Evolutionary conservation across 2,329 filamentous ascomycete species (phyloP), one percentile per base, ranked within the genome.

Genomic region (Didymella exigua): DNA sequence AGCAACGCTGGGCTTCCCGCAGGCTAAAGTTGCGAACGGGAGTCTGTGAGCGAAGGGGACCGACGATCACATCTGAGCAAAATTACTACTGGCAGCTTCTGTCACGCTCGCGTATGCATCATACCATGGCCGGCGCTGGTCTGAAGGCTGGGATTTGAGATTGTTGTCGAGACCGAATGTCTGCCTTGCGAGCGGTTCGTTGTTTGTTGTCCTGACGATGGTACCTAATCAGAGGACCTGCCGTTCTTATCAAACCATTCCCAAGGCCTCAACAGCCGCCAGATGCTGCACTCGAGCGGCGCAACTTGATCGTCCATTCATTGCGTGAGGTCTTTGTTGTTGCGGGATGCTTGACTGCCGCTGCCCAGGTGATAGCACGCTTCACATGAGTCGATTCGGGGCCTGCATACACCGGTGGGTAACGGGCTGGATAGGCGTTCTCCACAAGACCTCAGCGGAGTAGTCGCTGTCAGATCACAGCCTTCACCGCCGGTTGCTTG

Each of bases 11-110:
- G 55, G 66, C 65, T 65, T 70, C 69, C 71, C 67, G 66, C 52
- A 67, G 71, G 59, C 66, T 69, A 70, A 70, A 71, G 53, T 60
- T 62, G 65, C 58, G 59, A 63, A 61, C 69, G 69, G 70, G 67
- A 72, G 65, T 69, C 70, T 70, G 70, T 71, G 70, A 60, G 61
- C 57, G 46, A 59, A 63, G 59, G 49, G 56, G 47, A 49, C 58
- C 52, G 69, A 56, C 64, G 66, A 72, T 71, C 68, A 64, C 60
- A 58, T 65, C 62, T 59, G 59, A 63, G 64, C 59, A 58, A 70
- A 62, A 66, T 63, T 62, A 52, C 55, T 58, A 46, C 58, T 49
- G 44, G 65, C 63, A 69, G 38, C 43, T 60, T 41, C 29, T 52
- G 55, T 66, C 63, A 67, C 61, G 60, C 56, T 58, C 49, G 51